Base-by-base conservation (phyloP, 2,329 filamentous ascomycete species). In the Exophiala viscosa region DNA sequence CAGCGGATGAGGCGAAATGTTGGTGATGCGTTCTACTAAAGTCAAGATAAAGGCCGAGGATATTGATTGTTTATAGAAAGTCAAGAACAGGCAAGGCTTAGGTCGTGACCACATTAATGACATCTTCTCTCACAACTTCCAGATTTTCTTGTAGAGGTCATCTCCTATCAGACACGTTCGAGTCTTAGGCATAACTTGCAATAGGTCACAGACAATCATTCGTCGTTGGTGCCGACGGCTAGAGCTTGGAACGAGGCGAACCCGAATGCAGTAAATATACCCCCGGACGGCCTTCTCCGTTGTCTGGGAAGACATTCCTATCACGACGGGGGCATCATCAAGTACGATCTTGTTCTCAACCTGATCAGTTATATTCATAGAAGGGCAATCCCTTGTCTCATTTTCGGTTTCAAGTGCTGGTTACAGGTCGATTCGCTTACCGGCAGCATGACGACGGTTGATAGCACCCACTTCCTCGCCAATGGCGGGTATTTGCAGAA, bases 391-490 rank as follows among this genome's bases (percentile, higher is more conserved):
- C n/a, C n/a, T n/a, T n/a, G n/a, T n/a, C n/a, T n/a, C n/a, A n/a
- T n/a, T 28, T 7, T 28, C 8, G 23, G 20, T 28, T 28, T 28
- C 5, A 28, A 28, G 23, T 28, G 23, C 23, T 28, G 5, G 23
- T 5, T 28, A 28, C n/a, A 28, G 23, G 8, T 5, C 23, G 8
- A 28, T 28, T 28, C 23, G 8, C 23, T 7, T 7, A n/a, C 34
- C 11, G 78, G 52, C 15, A 47, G 13, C 4, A 60, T 60, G 57
- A 58, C 57, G 7, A 55, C 45, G 23, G 55, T 83, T 77, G 52
- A 85, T 82, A 39, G 71, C 70, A 42, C 43, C n/a, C 48, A 17
- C 13, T 60, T 52, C 45, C 48, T 60, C 20, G 11, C 50, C 20
- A 53, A 54, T 33, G 57, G 57, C 44, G 57, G 57, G 34, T 60